Base-by-base conservation (phyloP, 306 rosid genomes). In the Cotoneaster glaucophyllus region DNA sequence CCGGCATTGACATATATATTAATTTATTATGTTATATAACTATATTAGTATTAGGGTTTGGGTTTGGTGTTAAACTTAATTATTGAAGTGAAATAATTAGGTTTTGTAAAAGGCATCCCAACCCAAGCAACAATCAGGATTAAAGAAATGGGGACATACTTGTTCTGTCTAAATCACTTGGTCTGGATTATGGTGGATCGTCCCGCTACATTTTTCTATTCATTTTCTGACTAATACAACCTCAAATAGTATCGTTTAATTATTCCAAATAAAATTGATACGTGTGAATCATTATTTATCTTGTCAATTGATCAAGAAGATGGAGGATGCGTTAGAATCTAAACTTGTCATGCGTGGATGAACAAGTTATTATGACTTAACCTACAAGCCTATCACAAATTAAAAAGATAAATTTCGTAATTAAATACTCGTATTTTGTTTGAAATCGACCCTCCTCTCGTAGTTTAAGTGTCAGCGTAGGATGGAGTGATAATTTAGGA, bases 131-230 rank as follows among this genome's bases (percentile, higher is more conserved):
- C 9, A 6, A 64, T 75, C 7, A 56, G 34, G 75, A 68, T 68
- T 44, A 48, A 48, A 26, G 26, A 80, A 39, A 21, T 8, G 69
- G 80, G 58, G 37, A 69, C 80, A 74, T 29, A 39, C 22, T 69
- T 80, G 70, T 43, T 17, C 39, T 69, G 67, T 31, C 63, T 1
- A 75, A 52, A 75, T 74, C 26, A 74, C 74, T 75, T 67, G 54
- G 78, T 76, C 66, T 76, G 81, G 81, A 74, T 64, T 29, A 54
- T 64, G 80, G 72, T 43, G 74, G 82, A 73, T 73, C 61, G 14
- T 57, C 71, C 43, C 24, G 8, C 43, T 56, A 5, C 26, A 3
- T 71, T 53, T 68, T 21, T 50, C 11, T 32, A 26, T 58, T 58
- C 26, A 10, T 58, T 58, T 58, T 58, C 5, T n/a, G 3, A 58